Base-by-base conservation (phyloP, 306 rosid genomes). In the Casuarina glauca region DNA sequence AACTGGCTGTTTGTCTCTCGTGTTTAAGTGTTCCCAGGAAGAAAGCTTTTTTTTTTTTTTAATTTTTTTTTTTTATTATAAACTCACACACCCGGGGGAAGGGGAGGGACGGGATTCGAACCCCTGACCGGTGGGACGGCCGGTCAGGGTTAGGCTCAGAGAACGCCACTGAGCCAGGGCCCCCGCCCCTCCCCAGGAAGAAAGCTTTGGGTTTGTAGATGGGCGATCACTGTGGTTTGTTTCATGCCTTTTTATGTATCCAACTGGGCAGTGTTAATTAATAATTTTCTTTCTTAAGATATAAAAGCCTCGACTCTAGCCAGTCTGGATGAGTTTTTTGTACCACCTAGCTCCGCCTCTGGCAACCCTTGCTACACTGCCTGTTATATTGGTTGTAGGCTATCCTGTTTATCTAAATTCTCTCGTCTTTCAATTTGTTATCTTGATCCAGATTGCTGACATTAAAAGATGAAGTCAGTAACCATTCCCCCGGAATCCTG, bases 21-120 rank as follows among this genome's bases (percentile, higher is more conserved):
- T 9, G 53, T 63, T 76, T 0, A 9, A 17, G 76, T 43, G 53
- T 44, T 51, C 55, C 17, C 5, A 50, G 87, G 81, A 43, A 64
- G 53, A 76, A 26, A 8, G 62, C 78, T 58, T 53, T 45, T n/a
- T n/a, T n/a, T n/a, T n/a, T n/a, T n/a, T n/a, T n/a, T n/a, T n/a
- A n/a, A n/a, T n/a, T n/a, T n/a, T n/a, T n/a, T n/a, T n/a, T n/a
- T n/a, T n/a, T 74, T 76, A n/a, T n/a, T n/a, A n/a, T n/a, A n/a
- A n/a, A n/a, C n/a, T n/a, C n/a, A n/a, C n/a, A n/a, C n/a, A n/a
- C n/a, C n/a, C n/a, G n/a, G n/a, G n/a, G n/a, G n/a, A n/a, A n/a
- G n/a, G n/a, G n/a, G n/a, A n/a, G n/a, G n/a, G n/a, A n/a, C n/a
- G n/a, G n/a, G n/a, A n/a, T n/a, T n/a, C n/a, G n/a, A n/a, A n/a